A percentile compares a stretch with the other conserved stretches of the same genome.
These are phyloP conservation scores for Chalaropsis ovoidea DNA, from an alignment of 2,329 filamentous ascomycete genomes.

Conservation along the genomic window DNA sequence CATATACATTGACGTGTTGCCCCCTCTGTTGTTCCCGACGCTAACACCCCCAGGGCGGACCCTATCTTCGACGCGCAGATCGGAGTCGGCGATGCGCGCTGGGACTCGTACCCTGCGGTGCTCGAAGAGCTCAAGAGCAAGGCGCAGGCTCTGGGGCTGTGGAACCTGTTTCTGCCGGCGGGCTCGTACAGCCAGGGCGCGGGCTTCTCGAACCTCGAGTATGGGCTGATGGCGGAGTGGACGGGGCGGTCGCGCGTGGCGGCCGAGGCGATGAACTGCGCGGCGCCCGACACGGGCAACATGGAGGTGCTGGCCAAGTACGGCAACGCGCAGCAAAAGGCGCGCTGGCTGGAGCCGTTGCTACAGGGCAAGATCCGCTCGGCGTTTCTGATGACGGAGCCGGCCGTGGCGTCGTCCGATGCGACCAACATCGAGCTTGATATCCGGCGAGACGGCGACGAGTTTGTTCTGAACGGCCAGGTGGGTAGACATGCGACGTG, in stretches of 20 bases:
- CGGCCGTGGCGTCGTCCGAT: conserved; percentile 77
- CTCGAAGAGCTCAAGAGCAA: conserved; percentile 84
- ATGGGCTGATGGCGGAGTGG: conserved; percentile 94
- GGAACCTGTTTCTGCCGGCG: conserved; percentile 97
- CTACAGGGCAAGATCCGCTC: conserved; percentile 78
- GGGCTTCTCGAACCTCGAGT: conserved; percentile 90
- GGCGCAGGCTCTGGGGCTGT: conserved; percentile 73
- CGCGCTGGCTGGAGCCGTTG: conserved; percentile 68
- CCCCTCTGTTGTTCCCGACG: too few relatives aligned
- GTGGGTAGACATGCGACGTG: conserved; percentile 36
- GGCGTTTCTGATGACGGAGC: conserved; percentile 91
- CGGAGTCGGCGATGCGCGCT: conserved; percentile 64
- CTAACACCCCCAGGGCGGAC: conserved; percentile 55
- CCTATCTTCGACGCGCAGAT: conserved; percentile 69
- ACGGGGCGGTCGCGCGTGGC: conserved; percentile 76
- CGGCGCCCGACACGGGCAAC: conserved; percentile 85
- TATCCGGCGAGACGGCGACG: conserved; percentile 72
- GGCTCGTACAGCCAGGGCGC: conserved; percentile 92
- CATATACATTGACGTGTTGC: too few relatives aligned
- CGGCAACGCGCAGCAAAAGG: conserved; percentile 75
- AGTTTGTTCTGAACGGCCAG: conserved; percentile 83
- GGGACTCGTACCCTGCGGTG: conserved; percentile 66
- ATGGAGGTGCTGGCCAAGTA: conserved; percentile 95
- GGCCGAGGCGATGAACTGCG: conserved; percentile 80
- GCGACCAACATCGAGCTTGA: conserved; percentile 83